These are phyloP conservation scores for Cystobasidium pallidum DNA, from an alignment of 1,284 basidiomycete species.

Conservation along the genomic window DNA sequence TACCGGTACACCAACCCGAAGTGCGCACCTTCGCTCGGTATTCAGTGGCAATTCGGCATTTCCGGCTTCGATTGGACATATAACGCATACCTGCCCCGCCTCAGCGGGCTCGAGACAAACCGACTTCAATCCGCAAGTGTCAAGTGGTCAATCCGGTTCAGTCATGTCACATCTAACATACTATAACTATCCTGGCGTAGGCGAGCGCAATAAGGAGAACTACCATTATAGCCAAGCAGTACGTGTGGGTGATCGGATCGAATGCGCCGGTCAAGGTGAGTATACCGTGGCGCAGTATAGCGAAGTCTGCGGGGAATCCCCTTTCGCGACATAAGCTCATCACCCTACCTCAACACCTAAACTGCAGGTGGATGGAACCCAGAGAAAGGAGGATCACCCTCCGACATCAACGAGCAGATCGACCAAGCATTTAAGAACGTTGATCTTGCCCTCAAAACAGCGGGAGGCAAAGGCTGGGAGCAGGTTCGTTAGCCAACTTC, in stretches of 20 bases:
- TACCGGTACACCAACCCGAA: no score
- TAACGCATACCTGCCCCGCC: no score
- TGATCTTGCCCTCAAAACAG: constrained; percentile 48
- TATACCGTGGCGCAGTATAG: background rate
- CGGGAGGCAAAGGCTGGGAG: constrained; percentile 52
- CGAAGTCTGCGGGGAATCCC: no score
- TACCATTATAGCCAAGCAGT: constrained; percentile 47
- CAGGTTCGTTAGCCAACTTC: no score
- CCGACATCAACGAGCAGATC: constrained; percentile 51
- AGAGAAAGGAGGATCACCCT: constrained; percentile 41
- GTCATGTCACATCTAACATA: constrained; percentile 20
- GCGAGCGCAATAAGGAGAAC: constrained; percentile 1
- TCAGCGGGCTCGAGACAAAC: no score
- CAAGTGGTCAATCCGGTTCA: no score
- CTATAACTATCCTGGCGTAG: constrained; percentile 17
- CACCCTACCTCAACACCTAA: background rate
- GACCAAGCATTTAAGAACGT: constrained; percentile 53
- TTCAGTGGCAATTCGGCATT: no score
- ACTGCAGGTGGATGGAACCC: constrained; percentile 51
- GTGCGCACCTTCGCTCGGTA: no score
- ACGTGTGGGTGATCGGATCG: constrained; percentile 50
- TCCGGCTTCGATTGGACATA: no score
- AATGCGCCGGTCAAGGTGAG: constrained; percentile 52
- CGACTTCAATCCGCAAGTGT: no score
- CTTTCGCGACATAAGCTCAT: background rate